These are phyloP conservation scores for Penicillium sp. DNA, from an alignment of 2,329 filamentous ascomycete genomes.

Conservation along the genomic window DNA sequence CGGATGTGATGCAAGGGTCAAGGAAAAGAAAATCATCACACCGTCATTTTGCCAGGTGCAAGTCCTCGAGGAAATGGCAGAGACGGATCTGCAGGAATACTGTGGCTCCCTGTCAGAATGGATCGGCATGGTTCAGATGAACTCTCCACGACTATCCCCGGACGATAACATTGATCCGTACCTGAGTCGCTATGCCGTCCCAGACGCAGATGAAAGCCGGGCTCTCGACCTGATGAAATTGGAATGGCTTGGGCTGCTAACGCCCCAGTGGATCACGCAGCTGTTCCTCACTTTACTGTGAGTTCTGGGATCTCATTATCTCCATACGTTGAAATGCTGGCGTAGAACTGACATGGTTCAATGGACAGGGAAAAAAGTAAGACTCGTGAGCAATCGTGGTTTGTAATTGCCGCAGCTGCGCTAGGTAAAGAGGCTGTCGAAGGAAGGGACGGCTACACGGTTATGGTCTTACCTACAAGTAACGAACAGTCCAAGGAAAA, in stretches of 20 bases:
- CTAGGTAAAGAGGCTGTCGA: conserved; percentile 39
- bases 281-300: conserved; percentile 39
- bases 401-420: conserved; percentile 33
- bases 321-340: neutral
- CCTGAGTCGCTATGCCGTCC: conserved; percentile 43
- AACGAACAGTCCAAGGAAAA: neutral
- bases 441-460: conserved; percentile 40
- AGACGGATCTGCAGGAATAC: conserved; percentile 57
- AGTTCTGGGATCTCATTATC: conserved; percentile 18
- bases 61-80: conserved; percentile 27
- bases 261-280: conserved; percentile 39
- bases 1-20: conserved; percentile 25
- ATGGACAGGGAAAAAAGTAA: conserved; percentile 19
- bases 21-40: conserved; percentile 27
- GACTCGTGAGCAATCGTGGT: conserved; percentile 28
- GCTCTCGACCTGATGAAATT: conserved; percentile 34
- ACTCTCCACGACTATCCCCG: conserved; percentile 38
- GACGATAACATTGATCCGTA: conserved; percentile 43
- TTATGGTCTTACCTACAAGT: conserved; percentile 23
- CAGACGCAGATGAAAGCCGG: conserved; percentile 27
- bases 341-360: conserved; percentile 12
- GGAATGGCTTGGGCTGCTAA: conserved; percentile 45
- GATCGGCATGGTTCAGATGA: conserved; percentile 55
- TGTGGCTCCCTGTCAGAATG: conserved; percentile 59
- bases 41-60: conserved; percentile 30